Base-by-base conservation (phyloP, 2,329 filamentous ascomycete species). In the Ophiosphaerella narmari region DNA sequence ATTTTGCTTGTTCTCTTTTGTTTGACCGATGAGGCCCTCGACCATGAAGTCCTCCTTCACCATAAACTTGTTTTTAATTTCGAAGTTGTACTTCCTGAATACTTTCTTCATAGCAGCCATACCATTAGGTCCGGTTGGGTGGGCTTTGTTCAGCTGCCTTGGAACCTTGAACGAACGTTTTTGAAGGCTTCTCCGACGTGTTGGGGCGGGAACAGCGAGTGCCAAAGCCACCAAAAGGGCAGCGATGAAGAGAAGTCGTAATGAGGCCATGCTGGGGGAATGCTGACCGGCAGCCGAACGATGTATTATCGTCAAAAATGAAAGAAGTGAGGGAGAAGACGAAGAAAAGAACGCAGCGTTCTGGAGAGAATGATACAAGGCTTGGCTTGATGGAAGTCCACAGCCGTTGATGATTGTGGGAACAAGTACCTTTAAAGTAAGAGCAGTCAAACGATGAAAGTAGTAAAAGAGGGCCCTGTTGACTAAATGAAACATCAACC, bases 121-220 rank as follows among this genome's bases (percentile, higher is more conserved):
- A n/a, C 86, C 86, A 74, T 87, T 79, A 40, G 66, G 67, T 23
- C 67, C 67, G 43, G 66, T 67, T 18, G 77, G 75, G 66, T 85
- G 84, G 48, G 77, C 76, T n/a, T 74, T 74, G 60, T 85, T 86
- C 43, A 77, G 72, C 39, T 82, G 74, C 32, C 86, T 79, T 43
- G 83, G 79, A 31, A 89, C 79, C 67, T 80, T 83, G 75, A 88
- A 89, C 7, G 83, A 84, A 18, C 81, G 77, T 66, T 82, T 83
- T 56, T 77, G 67, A 7, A 81, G 61, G 39, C 56, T 55, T 44
- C 55, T 62, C 43, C 59, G 63, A 42, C 57, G 62, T 33, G 60
- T 43, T 35, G 74, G 67, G 57, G 67, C 55, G 4, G 78, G 77
- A 26, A 76, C 77, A 24, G 82, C 78, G 35, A 81, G 67, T 48